Evolutionary conservation across 148 eudicot species (phyloP).

Genomic region (Polygonum maritimum): DNA sequence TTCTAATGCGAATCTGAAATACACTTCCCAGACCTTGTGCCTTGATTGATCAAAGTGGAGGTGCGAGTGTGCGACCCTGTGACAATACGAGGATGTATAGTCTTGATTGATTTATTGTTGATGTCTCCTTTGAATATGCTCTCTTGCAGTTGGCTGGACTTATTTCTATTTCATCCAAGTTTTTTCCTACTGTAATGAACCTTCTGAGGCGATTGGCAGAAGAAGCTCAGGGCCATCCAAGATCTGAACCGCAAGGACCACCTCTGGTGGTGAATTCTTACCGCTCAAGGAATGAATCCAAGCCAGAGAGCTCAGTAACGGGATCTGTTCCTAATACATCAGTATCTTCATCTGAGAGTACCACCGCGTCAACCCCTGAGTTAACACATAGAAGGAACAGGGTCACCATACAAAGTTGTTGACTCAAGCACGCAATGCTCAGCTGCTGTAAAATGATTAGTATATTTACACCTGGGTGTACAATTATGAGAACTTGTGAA

Average conservation of each 20-base stretch:
- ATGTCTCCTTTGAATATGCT: background rate
- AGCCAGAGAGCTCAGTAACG: background rate
- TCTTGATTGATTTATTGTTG: background rate
- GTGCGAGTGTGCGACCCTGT: too few relatives aligned
- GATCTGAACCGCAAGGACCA: background rate
- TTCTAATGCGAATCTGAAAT: too few relatives aligned
- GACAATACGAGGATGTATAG: background rate
- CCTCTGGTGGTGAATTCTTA: background rate
- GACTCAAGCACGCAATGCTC: background rate
- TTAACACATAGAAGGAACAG: background rate
- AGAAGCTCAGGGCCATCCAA: background rate
- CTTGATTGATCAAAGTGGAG: background rate
- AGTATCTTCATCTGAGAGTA: background rate
- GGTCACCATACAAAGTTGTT: background rate
- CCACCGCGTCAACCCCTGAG: background rate
- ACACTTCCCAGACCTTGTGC: too few relatives aligned
- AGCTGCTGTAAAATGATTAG: background rate
- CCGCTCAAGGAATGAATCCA: background rate
- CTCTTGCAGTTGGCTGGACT: constrained; percentile 1
- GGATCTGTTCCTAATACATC: background rate
- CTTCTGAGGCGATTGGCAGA: constrained; percentile 8
- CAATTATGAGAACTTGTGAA: background rate
- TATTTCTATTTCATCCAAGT: background rate
- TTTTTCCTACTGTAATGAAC: background rate
- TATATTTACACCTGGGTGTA: background rate